phyloP scores from a whole-genome alignment of 148 eudicot species.

The Pouteria glomerata region DNA sequence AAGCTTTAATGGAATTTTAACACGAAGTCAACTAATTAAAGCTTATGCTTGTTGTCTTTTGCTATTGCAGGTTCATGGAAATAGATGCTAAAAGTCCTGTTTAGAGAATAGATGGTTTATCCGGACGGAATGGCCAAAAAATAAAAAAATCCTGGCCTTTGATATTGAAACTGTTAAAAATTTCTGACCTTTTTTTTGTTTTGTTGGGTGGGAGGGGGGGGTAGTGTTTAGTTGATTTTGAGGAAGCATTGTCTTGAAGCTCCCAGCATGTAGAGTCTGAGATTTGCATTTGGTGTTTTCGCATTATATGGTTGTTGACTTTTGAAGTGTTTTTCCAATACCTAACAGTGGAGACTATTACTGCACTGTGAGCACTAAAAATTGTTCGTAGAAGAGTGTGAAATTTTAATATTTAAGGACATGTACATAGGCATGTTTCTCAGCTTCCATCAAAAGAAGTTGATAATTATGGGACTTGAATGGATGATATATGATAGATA shows the following conservation, averaged over 20 bases:
- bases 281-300: neutral
- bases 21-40: no score
- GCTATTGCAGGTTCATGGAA: conserved; percentile 31
- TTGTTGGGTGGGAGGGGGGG: neutral
- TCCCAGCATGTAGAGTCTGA: conserved; percentile 9
- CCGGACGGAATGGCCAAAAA: neutral
- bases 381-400: conserved; percentile 13
- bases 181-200: neutral
- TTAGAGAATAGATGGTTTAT: neutral
- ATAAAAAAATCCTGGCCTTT: neutral
- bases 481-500: no score
- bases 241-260: neutral
- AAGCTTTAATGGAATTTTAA: neutral
- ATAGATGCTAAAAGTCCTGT: conserved; percentile 15
- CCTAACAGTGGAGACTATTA: neutral
- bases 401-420: neutral
- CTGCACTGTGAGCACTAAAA: conserved; percentile 7
- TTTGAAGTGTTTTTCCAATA: neutral
- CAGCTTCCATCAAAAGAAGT: neutral
- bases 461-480: no score
- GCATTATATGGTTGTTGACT: conserved; percentile 1
- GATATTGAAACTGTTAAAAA: neutral
- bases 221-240: neutral
- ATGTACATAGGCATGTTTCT: neutral
- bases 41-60: neutral